Evolutionary conservation across 352 stramenopile species (phyloP).

Genomic region (Phytophthora europaea): DNA sequence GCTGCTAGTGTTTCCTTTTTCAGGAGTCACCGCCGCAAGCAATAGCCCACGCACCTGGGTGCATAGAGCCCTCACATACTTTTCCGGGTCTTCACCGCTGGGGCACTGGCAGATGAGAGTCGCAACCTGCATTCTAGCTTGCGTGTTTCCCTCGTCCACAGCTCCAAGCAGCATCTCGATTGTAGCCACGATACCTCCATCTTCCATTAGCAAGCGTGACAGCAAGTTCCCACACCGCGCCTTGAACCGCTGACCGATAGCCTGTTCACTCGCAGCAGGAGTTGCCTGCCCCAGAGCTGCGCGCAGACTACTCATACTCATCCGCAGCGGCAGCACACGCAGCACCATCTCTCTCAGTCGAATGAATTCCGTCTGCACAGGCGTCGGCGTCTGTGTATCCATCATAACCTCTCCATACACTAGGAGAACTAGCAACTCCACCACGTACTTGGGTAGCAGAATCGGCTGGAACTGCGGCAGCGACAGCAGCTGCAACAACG

Average conservation of each 20-base stretch:
- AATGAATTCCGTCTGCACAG: constrained; percentile 45
- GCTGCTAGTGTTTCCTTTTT: constrained; percentile 59
- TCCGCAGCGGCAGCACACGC: constrained; percentile 61
- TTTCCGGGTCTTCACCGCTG: constrained; percentile 41
- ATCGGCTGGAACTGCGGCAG: constrained; percentile 84
- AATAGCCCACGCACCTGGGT: constrained; percentile 68
- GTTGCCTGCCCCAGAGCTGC: constrained; percentile 65
- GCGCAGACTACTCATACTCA: constrained; percentile 83
- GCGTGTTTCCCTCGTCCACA: constrained; percentile 88
- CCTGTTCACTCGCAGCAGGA: constrained; percentile 16
- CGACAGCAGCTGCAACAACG: constrained; percentile 68
- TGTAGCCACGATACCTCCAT: constrained; percentile 79
- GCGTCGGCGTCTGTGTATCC: constrained; percentile 22
- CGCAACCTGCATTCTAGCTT: constrained; percentile 85
- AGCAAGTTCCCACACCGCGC: constrained; percentile 67
- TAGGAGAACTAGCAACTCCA: constrained; percentile 79
- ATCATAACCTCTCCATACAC: constrained; percentile 57
- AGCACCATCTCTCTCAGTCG: constrained; percentile 55
- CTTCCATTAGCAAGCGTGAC: constrained; percentile 69
- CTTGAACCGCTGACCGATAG: constrained; percentile 62
- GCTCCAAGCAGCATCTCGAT: constrained; percentile 85
- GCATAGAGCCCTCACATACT: constrained; percentile 63
- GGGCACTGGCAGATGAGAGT: constrained; percentile 83
- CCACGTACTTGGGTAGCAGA: constrained; percentile 80
- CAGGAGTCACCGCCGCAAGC: constrained; percentile 43